A percentile compares a stretch with the other conserved stretches of the same genome.
phyloP scores from a whole-genome alignment of 2,329 filamentous ascomycete species.

The Myriosclerotinia scirpicola region DNA sequence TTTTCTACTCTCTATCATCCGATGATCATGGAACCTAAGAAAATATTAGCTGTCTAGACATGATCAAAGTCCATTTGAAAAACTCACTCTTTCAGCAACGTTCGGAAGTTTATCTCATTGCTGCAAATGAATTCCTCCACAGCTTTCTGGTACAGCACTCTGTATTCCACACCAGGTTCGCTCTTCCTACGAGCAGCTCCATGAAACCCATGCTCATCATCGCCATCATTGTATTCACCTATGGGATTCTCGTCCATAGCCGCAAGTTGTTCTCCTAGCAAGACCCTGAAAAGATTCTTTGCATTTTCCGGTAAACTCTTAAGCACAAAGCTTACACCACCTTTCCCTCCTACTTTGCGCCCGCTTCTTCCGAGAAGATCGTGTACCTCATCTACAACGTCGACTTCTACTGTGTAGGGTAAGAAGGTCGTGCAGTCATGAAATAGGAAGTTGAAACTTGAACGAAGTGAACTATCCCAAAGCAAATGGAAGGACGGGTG shows the following conservation, averaged over 20 bases:
- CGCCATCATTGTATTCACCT: constrained; percentile 51
- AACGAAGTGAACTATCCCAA: constrained; percentile 85
- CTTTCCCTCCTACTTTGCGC: constrained; percentile 78
- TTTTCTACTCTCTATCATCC: constrained; percentile 89
- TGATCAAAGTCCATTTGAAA: not conserved
- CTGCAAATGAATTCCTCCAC: constrained; percentile 96
- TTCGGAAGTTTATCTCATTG: constrained; percentile 93
- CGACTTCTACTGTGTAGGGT: constrained; percentile 70
- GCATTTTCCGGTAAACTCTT: constrained; percentile 91
- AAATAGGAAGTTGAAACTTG: constrained; percentile 82
- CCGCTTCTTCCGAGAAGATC: constrained; percentile 80
- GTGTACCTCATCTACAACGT: constrained; percentile 88
- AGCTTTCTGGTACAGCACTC: constrained; percentile 90
- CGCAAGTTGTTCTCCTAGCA: constrained; percentile 81
- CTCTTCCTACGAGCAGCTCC: constrained; percentile 25
- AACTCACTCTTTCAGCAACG: constrained; percentile 82
- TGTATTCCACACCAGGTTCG: constrained; percentile 76
- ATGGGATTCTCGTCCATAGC: constrained; percentile 55
- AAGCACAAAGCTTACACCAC: constrained; percentile 88
- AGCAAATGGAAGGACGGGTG: constrained; percentile 83
- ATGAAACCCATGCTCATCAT: constrained; percentile 40
- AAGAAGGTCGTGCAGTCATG: constrained; percentile 93
- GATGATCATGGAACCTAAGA: constrained; percentile 87
- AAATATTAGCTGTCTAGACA: constrained; percentile 27
- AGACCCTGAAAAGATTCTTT: constrained; percentile 77